These are phyloP conservation scores for Byssoonygena ceratinophila DNA, from an alignment of 2,329 filamentous ascomycete genomes.

Conservation along the genomic window DNA sequence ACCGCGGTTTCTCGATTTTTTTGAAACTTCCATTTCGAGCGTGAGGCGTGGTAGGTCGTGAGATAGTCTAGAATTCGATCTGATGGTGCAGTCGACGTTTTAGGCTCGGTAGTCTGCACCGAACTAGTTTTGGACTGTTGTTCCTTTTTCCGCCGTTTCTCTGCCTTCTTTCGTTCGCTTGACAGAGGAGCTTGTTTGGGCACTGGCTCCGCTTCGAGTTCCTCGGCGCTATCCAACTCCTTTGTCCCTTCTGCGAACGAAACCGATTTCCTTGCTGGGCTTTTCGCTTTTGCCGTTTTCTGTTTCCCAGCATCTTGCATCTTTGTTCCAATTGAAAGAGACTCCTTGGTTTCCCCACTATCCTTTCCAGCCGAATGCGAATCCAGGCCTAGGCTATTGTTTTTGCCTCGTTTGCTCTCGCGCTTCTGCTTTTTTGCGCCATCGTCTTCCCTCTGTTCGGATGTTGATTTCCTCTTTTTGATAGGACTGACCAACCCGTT, in stretches of 20 bases:
- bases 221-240: conserved; percentile 39
- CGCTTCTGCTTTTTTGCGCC: conserved; percentile 19
- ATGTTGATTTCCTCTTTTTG: conserved; percentile 9
- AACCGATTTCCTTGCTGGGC: conserved; percentile 45
- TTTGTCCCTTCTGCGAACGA: conserved; percentile 57
- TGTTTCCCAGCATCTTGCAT: conserved; percentile 18
- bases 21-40: conserved; percentile 83
- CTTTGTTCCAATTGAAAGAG: not conserved
- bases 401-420: conserved; percentile 2
- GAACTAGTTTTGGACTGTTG: conserved; percentile 12
- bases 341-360: not conserved
- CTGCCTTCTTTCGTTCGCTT: conserved; percentile 17
- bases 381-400: not conserved
- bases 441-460: conserved; percentile 16
- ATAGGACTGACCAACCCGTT: not conserved
- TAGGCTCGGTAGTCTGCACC: not conserved
- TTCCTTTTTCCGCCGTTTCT: conserved; percentile 15
- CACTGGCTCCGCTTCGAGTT: conserved; percentile 8
- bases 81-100: not conserved
- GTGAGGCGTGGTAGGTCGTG: conserved; percentile 59
- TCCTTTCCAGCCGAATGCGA: not conserved
- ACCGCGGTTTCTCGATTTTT: conserved; percentile 82
- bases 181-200: conserved; percentile 18
- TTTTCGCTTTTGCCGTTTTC: conserved; percentile 17
- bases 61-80: conserved; percentile 63